phyloP scores from a whole-genome alignment of 2,329 filamentous ascomycete species.

The Rosellinia necatrix region DNA sequence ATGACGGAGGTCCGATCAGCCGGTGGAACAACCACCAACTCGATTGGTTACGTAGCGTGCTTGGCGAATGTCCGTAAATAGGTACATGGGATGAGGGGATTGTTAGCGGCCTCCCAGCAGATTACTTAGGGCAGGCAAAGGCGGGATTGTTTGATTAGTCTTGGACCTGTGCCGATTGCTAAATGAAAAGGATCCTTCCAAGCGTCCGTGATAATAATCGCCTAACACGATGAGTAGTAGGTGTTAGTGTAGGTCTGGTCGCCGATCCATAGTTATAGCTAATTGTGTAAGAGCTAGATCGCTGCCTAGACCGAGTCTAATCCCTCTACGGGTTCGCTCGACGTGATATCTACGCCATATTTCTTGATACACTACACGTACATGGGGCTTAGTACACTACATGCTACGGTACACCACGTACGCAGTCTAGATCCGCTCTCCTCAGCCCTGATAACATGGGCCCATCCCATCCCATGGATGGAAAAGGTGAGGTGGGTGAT shows the following conservation, averaged over 20 bases:
- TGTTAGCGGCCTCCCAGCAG: too few species aligned
- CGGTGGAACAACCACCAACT: not conserved
- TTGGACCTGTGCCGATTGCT: too few species aligned
- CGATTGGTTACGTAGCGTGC: slow-evolving; percentile 5
- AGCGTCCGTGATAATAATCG: not conserved
- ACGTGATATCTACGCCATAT: too few species aligned
- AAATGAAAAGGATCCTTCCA: not conserved
- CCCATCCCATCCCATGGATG: too few species aligned
- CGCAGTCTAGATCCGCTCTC: not conserved
- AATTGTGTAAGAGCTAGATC: slow-evolving; percentile 19
- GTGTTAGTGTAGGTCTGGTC: too few species aligned
- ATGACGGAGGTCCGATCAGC: slow-evolving; percentile 13
- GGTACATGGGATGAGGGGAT: not conserved
- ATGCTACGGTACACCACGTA: not conserved
- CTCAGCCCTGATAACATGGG: slow-evolving; percentile 15
- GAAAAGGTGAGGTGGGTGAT: not conserved
- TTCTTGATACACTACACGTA: not conserved
- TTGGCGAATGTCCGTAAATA: not conserved
- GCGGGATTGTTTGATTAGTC: too few species aligned
- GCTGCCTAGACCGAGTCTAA: slow-evolving; percentile 2
- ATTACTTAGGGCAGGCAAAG: too few species aligned
- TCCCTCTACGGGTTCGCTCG: not conserved
- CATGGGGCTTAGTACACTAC: not conserved
- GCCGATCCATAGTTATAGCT: too few species aligned
- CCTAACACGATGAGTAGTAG: not conserved